These are phyloP conservation scores for Cytospora mali DNA, from an alignment of 2,329 filamentous ascomycete species.

Conservation along the genomic window DNA sequence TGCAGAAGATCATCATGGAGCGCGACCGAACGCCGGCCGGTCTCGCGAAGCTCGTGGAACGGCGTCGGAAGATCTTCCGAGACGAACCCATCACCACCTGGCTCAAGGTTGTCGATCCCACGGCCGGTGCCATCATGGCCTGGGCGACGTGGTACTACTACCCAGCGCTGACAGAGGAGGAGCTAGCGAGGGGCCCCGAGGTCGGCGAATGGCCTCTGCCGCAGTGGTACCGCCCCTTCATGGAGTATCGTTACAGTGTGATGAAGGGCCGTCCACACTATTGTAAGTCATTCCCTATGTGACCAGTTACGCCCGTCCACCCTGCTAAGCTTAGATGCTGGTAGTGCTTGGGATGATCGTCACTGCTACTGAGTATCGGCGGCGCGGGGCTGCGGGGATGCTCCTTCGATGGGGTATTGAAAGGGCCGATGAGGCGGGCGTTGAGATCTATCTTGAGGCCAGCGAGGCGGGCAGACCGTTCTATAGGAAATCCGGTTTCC, in stretches of 20 bases:
- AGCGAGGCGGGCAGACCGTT: not conserved
- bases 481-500: conserved; percentile 4
- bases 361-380: not conserved
- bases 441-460: conserved; percentile 8
- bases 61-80: not conserved
- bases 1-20: conserved; percentile 5
- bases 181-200: conserved; percentile 3
- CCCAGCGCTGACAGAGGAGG: not conserved
- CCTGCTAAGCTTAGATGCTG: not conserved
- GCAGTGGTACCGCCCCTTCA: not conserved
- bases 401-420: not conserved
- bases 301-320: not conserved
- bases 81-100: not conserved
- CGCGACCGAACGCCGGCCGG: conserved; percentile 5
- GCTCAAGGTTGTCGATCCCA: conserved; percentile 4
- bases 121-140: conserved; percentile 3
- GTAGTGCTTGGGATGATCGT: conserved; percentile 10
- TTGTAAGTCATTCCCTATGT: not conserved
- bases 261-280: conserved; percentile 5
- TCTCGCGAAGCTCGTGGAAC: not conserved
- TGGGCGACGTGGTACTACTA: not conserved
- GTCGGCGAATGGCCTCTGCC: not conserved
- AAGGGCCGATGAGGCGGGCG: not conserved
- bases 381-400: conserved; percentile 3
- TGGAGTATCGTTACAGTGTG: not conserved